Conservation (phyloP, 192 early-diverging fungal species). For the Tieghemiomyces parasiticus region DNA sequence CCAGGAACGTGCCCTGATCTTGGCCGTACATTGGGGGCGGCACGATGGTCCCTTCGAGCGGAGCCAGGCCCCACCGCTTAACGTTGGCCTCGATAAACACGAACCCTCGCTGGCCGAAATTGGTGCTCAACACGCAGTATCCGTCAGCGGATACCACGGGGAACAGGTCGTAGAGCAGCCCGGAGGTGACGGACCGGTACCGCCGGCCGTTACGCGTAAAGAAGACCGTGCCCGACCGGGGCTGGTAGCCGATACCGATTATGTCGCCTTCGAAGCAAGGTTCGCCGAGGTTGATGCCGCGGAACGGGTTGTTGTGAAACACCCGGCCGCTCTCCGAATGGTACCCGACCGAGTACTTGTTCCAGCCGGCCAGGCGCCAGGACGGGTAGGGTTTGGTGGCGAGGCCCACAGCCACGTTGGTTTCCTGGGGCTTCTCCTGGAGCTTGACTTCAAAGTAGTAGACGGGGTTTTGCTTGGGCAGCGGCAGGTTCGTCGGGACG, state of each 20-base stretch:
- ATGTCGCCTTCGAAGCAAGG: constrained; percentile 58
- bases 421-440: constrained; percentile 51
- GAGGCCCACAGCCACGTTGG: constrained; percentile 53
- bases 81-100: constrained; percentile 77
- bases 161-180: constrained; percentile 56
- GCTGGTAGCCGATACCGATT: constrained; percentile 62
- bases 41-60: constrained; percentile 44
- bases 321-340: constrained; percentile 48
- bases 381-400: constrained; percentile 59
- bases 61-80: constrained; percentile 68
- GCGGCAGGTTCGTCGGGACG: constrained; percentile 65
- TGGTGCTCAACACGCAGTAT: constrained; percentile 41
- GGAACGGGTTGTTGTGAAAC: constrained; percentile 52
- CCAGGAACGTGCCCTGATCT: constrained; percentile 48
- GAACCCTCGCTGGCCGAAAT: constrained; percentile 67
- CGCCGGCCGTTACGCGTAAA: constrained; percentile 62
- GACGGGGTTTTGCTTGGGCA: constrained; percentile 63
- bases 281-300: constrained; percentile 40
- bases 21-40: constrained; percentile 68
- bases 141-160: constrained; percentile 42
- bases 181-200: constrained; percentile 50
- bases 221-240: constrained; percentile 54
- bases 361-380: constrained; percentile 62
- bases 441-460: constrained; percentile 77
- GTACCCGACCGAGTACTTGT: constrained; percentile 56